A percentile compares a stretch with the other conserved stretches of the same genome.
Conservation (phyloP, 768 basidiomycete genomes). For the Hericium alpestre region DNA sequence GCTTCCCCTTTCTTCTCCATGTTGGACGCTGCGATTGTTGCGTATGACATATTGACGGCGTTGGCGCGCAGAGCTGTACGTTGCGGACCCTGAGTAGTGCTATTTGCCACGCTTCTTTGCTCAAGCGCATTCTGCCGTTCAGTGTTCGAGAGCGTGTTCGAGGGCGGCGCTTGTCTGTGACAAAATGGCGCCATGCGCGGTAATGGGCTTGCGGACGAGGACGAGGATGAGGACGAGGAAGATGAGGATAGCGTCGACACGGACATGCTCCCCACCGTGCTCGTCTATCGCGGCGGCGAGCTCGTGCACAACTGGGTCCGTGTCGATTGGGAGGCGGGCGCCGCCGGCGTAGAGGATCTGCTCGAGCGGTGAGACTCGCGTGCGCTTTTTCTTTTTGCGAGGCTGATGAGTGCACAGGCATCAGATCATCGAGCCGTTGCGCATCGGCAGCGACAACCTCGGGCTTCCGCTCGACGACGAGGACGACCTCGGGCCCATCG, state of each 20-base stretch:
- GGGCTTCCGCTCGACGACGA: not conserved
- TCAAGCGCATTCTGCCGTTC: too few relatives aligned
- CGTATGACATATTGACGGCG: too few relatives aligned
- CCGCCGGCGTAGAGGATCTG: slow-evolving; percentile 57
- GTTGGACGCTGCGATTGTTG: too few relatives aligned
- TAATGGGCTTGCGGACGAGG: slow-evolving; percentile 15
- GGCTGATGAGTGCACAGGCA: slow-evolving; percentile 1
- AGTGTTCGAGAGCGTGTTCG: too few relatives aligned
- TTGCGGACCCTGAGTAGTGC: too few relatives aligned
- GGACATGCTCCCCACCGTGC: slow-evolving; percentile 69
- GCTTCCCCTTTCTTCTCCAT: too few relatives aligned
- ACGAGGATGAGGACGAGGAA: slow-evolving; percentile 23
- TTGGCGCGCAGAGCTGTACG: too few relatives aligned
- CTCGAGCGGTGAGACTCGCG: slow-evolving; percentile 41
- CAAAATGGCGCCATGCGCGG: too few relatives aligned
- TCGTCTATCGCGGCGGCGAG: slow-evolving; percentile 70
- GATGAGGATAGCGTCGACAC: slow-evolving; percentile 62
- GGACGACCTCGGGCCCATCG: not conserved
- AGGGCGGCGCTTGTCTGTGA: too few relatives aligned
- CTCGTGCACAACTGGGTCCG: slow-evolving; percentile 86
- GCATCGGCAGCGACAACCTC: not conserved
- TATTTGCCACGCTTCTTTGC: too few relatives aligned
- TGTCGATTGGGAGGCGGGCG: slow-evolving; percentile 76
- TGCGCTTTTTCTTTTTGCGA: not conserved
- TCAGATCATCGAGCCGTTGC: not conserved